Conservation (phyloP, 257 asterid species). For the Paraleonurus japonicus region DNA sequence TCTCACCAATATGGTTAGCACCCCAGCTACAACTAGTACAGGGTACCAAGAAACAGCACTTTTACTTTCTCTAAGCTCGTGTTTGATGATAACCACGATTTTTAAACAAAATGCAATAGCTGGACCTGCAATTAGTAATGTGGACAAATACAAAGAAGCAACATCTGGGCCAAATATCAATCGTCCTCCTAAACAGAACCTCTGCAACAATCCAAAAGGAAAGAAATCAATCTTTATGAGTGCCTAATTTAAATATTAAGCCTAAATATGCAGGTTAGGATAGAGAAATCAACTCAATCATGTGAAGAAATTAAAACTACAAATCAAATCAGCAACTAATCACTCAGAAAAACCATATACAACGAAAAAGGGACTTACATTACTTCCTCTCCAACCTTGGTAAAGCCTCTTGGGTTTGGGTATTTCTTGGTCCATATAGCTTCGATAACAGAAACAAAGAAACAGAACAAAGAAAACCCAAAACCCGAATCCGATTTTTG, state of each 20-base stretch:
- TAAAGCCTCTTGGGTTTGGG: conserved; percentile 54
- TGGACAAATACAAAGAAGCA: conserved; percentile 61
- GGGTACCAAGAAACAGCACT: conserved; percentile 58
- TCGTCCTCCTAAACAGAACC: conserved; percentile 85
- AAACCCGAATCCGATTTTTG: conserved; percentile 21
- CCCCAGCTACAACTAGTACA: conserved; percentile 50
- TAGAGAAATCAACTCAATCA: not conserved
- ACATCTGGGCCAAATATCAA: conserved; percentile 91
- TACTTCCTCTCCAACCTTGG: conserved; percentile 82
- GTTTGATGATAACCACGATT: conserved; percentile 37
- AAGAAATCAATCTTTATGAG: conserved; percentile 13
- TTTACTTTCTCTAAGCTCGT: conserved; percentile 36
- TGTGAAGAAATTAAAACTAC: not conserved
- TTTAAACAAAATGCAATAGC: conserved; percentile 63
- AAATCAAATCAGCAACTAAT: conserved; percentile 24
- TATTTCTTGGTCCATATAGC: conserved; percentile 48
- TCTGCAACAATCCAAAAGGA: conserved; percentile 49
- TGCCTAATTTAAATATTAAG: not conserved
- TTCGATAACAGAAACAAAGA: not conserved
- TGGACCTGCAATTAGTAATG: conserved; percentile 60
- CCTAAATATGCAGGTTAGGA: not conserved
- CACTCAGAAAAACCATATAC: not conserved
- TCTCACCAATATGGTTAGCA: conserved; percentile 68
- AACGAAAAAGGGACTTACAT: conserved; percentile 45
- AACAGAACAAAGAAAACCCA: conserved; percentile 26